Evolutionary conservation across 2,329 filamentous ascomycete genomes (phyloP).

Genomic region (Fusarium lyarnte): DNA sequence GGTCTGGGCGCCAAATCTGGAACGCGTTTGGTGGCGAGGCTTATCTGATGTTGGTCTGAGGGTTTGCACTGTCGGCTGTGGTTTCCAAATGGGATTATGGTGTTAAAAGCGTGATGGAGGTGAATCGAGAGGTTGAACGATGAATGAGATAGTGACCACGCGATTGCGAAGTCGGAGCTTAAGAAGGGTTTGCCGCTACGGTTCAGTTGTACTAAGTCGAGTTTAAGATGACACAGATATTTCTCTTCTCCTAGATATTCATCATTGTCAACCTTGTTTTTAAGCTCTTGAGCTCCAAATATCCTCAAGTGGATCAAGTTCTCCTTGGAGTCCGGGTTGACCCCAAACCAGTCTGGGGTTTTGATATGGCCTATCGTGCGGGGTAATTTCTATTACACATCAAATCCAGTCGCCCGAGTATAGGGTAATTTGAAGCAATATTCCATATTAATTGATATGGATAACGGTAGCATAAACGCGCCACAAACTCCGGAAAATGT

Average conservation of each 20-base stretch:
- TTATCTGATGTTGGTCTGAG: conserved; percentile 6
- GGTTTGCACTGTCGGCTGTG: conserved; percentile 2
- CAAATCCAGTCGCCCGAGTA: neutral
- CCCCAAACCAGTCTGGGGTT: conserved; percentile 11
- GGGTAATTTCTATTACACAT: conserved; percentile 43
- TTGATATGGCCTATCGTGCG: conserved; percentile 25
- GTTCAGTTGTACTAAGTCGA: neutral
- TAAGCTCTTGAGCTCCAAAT: neutral
- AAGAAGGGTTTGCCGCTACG: too few relatives aligned
- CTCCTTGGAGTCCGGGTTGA: neutral
- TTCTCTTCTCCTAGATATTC: neutral
- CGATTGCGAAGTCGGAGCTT: neutral
- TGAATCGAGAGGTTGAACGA: neutral
- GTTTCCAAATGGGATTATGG: conserved; percentile 4
- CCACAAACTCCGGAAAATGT: accelerated
- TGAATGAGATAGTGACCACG: neutral
- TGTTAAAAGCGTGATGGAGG: neutral
- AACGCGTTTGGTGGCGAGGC: neutral
- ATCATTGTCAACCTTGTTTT: neutral
- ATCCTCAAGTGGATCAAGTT: neutral
- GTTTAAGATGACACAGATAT: accelerated
- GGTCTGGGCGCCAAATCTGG: neutral
- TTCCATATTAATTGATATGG: neutral
- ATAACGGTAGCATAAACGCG: neutral
- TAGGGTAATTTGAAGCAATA: neutral